Evolutionary conservation across 2,329 filamentous ascomycete species (phyloP).

Genomic region (Leptographium radiaticola): DNA sequence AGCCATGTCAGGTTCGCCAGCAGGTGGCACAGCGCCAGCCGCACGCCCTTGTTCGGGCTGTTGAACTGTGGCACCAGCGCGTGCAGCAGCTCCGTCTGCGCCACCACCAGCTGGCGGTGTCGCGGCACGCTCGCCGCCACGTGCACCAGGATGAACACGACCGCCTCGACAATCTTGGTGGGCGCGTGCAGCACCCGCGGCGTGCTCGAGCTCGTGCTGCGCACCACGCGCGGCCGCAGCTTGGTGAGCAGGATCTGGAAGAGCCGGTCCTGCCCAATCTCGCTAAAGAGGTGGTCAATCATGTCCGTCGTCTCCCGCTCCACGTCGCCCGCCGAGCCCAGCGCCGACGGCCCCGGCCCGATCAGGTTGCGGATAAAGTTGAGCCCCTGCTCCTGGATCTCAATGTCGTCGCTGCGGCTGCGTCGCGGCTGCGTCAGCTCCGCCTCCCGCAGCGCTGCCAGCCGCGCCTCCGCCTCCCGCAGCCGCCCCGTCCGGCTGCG

Average conservation of each 20-base stretch:
- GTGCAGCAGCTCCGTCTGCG: slow-evolving; percentile 63
- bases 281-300: slow-evolving; percentile 71
- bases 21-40: slow-evolving; percentile 69
- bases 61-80: slow-evolving; percentile 60
- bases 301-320: slow-evolving; percentile 49
- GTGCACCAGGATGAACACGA: slow-evolving; percentile 75
- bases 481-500: slow-evolving; percentile 26
- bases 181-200: slow-evolving; percentile 40
- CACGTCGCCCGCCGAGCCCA: slow-evolving; percentile 30
- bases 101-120: slow-evolving; percentile 65
- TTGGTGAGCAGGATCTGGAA: slow-evolving; percentile 74
- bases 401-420: slow-evolving; percentile 63
- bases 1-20: slow-evolving; percentile 76
- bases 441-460: slow-evolving; percentile 43
- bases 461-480: slow-evolving; percentile 34
- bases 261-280: slow-evolving; percentile 62
- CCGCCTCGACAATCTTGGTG: slow-evolving; percentile 60
- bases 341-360: slow-evolving; percentile 17
- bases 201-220: slow-evolving; percentile 22
- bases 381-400: slow-evolving; percentile 81
- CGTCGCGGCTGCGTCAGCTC: slow-evolving; percentile 57
- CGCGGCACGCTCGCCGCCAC: slow-evolving; percentile 69
- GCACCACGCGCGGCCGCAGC: slow-evolving; percentile 48
- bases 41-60: slow-evolving; percentile 60
- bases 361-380: slow-evolving; percentile 86